Percentiles rank a stretch among this genome's conserved stretches.
Evolutionary conservation across 768 basidiomycete species (phyloP).

Genomic region (Lyophyllum atratum): DNA sequence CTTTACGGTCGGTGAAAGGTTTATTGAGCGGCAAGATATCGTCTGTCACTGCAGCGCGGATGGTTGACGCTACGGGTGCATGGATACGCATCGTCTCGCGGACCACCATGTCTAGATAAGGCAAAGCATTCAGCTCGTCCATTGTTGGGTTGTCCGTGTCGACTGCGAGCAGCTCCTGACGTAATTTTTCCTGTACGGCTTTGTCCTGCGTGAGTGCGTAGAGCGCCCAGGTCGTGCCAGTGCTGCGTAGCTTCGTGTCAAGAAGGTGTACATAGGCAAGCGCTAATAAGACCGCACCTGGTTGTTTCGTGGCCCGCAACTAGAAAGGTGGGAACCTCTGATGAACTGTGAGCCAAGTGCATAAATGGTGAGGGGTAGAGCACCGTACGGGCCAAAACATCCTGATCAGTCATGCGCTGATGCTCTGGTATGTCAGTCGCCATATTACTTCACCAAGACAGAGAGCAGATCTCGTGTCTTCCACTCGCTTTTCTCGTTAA

Average conservation of each 20-base stretch:
- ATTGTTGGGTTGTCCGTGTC: constrained; percentile 62
- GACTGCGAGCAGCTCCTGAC: constrained; percentile 55
- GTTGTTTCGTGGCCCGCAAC: constrained; percentile 52
- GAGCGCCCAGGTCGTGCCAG: constrained; percentile 58
- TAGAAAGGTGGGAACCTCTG: constrained; percentile 53
- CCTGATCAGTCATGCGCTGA: constrained; percentile 20
- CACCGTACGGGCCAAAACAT: constrained; percentile 18
- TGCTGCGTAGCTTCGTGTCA: constrained; percentile 22
- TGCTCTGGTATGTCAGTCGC: constrained; percentile 37
- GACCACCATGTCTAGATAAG: constrained; percentile 68
- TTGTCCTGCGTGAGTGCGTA: constrained; percentile 52
- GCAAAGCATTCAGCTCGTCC: constrained; percentile 66
- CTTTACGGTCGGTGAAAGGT: constrained; percentile 47
- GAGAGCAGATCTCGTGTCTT: constrained; percentile 51
- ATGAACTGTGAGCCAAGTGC: neutral
- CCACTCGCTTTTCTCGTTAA: constrained; percentile 14
- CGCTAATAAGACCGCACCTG: constrained; percentile 24
- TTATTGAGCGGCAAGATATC: constrained; percentile 51
- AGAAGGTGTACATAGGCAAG: neutral
- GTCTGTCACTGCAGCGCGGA: constrained; percentile 49
- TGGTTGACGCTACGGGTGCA: constrained; percentile 46
- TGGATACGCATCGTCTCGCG: constrained; percentile 62
- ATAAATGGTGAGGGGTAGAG: neutral
- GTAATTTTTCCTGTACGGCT: constrained; percentile 53
- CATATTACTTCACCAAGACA: constrained; percentile 50